Evolutionary conservation across 306 rosid species (phyloP).

Genomic region (Dalbergia cochinchinensis): DNA sequence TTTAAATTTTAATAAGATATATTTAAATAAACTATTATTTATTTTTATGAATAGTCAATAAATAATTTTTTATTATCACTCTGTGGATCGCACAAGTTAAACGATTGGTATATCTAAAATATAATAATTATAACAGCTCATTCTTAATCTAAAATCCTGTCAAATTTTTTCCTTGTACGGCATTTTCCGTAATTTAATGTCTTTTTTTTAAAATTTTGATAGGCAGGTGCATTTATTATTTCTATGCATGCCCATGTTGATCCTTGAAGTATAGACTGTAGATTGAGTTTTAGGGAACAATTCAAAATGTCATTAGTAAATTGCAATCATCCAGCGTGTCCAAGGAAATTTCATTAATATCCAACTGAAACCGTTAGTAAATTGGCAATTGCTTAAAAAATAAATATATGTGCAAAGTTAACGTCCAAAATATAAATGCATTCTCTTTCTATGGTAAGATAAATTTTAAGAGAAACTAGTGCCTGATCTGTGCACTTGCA

Average conservation of each 20-base stretch:
- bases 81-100: too few species aligned
- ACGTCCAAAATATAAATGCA: neutral
- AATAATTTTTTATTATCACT: too few species aligned
- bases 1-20: too few species aligned
- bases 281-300: neutral
- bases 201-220: neutral
- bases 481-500: too few species aligned
- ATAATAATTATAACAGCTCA: too few species aligned
- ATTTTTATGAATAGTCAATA: too few species aligned
- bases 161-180: too few species aligned
- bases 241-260: neutral
- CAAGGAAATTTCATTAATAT: neutral
- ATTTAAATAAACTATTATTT: too few species aligned
- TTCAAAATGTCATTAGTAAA: neutral
- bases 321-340: neutral
- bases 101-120: too few species aligned
- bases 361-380: neutral
- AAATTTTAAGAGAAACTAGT: neutral
- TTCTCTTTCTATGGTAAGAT: neutral
- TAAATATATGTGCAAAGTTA: neutral
- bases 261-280: neutral
- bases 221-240: neutral
- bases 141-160: too few species aligned
- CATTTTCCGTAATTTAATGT: neutral
- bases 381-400: neutral